These are phyloP conservation scores for Ampelocalamus luodianensis DNA, from an alignment of 176 grass and related monocot species.

Conservation along the genomic window DNA sequence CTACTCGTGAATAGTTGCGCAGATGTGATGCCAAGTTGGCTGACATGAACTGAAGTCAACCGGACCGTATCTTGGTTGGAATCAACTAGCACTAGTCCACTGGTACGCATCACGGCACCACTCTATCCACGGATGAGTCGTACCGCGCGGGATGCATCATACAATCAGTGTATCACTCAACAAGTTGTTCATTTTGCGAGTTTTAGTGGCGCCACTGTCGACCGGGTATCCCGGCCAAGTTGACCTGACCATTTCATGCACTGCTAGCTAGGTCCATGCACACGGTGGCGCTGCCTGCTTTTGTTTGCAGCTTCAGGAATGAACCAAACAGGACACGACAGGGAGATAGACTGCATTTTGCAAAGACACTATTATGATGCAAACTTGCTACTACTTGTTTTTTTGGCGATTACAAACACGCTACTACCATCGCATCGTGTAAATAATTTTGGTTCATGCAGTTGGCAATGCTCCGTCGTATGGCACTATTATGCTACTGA, in stretches of 20 bases:
- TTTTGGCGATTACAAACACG: no score
- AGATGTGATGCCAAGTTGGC: background rate
- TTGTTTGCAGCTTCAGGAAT: background rate
- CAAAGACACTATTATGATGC: background rate
- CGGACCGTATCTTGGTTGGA: conserved; percentile 12
- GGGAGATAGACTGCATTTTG: background rate
- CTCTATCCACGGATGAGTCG: background rate
- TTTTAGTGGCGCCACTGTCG: background rate
- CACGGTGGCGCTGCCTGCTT: background rate
- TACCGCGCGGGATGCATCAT: conserved; percentile 27
- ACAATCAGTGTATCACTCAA: background rate
- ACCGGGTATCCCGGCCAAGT: background rate
- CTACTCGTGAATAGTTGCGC: background rate
- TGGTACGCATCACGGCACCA: background rate
- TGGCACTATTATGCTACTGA: background rate
- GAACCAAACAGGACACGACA: background rate
- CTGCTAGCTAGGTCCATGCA: background rate
- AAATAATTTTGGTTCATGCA: background rate
- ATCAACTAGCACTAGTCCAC: background rate
- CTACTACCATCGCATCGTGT: background rate
- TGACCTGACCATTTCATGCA: background rate
- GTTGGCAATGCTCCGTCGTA: background rate
- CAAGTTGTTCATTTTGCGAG: background rate
- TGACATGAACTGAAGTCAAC: background rate
- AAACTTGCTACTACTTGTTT: background rate